A percentile compares a stretch with the other conserved stretches of the same genome.
Evolutionary conservation across 805 yeast species (phyloP).

Genomic region (Pichia rugopelliculosa): DNA sequence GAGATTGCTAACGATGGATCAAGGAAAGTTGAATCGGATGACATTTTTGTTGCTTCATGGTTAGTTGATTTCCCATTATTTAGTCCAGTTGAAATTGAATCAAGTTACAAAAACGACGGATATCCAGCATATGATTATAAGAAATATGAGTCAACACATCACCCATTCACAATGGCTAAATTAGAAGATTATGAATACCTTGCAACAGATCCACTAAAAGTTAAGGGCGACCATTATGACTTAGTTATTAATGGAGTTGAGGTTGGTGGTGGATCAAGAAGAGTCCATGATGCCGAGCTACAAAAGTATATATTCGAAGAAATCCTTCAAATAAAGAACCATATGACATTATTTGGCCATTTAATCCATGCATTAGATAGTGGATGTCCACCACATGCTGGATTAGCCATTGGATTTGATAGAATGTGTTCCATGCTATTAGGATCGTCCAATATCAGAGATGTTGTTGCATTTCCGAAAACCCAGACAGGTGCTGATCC

Average conservation of each 20-base stretch:
- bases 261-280: conserved; percentile 94
- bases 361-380: conserved; percentile 68
- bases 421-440: conserved; percentile 84
- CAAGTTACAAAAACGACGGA: conserved; percentile 8
- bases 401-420: conserved; percentile 92
- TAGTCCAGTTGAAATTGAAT: conserved; percentile 53
- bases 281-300: conserved; percentile 79
- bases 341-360: conserved; percentile 74
- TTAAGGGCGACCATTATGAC: conserved; percentile 89
- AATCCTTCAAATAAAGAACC: conserved; percentile 52
- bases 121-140: conserved; percentile 57
- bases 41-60: conserved; percentile 66
- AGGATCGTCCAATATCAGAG: conserved; percentile 74
- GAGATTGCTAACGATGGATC: conserved; percentile 17
- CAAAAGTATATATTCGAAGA: conserved; percentile 67
- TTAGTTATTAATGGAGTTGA: conserved; percentile 91
- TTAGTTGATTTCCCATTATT: conserved; percentile 89
- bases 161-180: conserved; percentile 93
- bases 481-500: conserved; percentile 82
- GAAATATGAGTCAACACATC: conserved; percentile 71
- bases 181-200: conserved; percentile 57
- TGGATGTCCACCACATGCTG: conserved; percentile 99
- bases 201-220: conserved; percentile 47
- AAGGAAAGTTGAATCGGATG: conserved; percentile 14
- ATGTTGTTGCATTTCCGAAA: conserved; percentile 95